Conservation (phyloP, 768 basidiomycete genomes). For the Neoboletus magnificus region DNA sequence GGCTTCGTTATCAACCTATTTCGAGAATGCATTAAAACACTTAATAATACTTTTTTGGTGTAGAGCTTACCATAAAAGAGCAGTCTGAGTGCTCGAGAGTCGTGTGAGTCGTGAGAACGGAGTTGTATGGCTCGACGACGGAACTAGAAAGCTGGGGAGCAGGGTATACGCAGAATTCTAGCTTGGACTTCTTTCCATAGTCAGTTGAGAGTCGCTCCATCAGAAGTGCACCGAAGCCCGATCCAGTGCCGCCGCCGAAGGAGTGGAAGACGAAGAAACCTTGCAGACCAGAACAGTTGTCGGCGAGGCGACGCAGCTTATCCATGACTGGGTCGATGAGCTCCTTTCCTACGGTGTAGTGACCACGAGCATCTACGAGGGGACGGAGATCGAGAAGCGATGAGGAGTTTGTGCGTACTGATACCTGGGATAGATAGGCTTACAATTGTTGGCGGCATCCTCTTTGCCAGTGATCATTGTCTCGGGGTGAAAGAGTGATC, state of each 20-base stretch:
- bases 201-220: slow-evolving; percentile 96
- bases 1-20: slow-evolving; percentile 95
- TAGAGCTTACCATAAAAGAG: slow-evolving; percentile 84
- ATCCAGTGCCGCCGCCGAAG: slow-evolving; percentile 99
- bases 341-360: slow-evolving; percentile 99
- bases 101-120: slow-evolving; percentile 95
- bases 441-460: slow-evolving; percentile 99
- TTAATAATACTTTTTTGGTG: neutral
- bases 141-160: slow-evolving; percentile 93
- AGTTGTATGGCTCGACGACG: slow-evolving; percentile 99
- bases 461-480: slow-evolving; percentile 97
- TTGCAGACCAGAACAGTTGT: slow-evolving; percentile 97
- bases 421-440: slow-evolving; percentile 26
- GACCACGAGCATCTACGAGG: slow-evolving; percentile 86
- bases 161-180: slow-evolving; percentile 98
- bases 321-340: slow-evolving; percentile 97
- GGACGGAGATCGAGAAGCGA: slow-evolving; percentile 9
- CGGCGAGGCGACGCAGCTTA: slow-evolving; percentile 92
- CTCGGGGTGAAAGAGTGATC: slow-evolving; percentile 96
- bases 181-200: slow-evolving; percentile 99
- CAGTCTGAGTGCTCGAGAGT: slow-evolving; percentile 99
- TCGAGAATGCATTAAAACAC: slow-evolving; percentile 6
- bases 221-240: slow-evolving; percentile 96
- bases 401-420: slow-evolving; percentile 1
- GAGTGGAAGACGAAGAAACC: slow-evolving; percentile 99